Conservation (phyloP, 176 grass and related monocot species). For the Puya raimondii region DNA sequence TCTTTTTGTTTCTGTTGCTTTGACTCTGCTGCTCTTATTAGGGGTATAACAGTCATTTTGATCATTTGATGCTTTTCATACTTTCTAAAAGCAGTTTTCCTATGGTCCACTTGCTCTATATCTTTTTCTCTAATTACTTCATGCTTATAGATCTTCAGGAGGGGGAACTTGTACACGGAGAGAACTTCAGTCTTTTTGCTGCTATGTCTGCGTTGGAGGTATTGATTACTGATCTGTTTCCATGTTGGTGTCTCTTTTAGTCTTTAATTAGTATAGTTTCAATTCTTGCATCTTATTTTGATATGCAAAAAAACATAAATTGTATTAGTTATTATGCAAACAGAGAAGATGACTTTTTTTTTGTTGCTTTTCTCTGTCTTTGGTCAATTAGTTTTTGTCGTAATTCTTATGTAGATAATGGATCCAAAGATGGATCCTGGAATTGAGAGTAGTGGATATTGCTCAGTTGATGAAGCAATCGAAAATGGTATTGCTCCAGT, state of each 20-base stretch:
- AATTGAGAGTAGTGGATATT: conserved; percentile 60
- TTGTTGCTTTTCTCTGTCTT: background rate
- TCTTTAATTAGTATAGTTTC: background rate
- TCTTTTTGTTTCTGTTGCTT: too few species aligned
- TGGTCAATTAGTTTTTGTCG: conserved; percentile 6
- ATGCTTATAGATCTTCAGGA: conserved; percentile 75
- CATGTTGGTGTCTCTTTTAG: background rate
- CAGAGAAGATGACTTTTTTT: background rate
- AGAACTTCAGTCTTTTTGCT: conserved; percentile 96
- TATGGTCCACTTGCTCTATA: background rate
- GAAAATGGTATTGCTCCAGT: conserved; percentile 76
- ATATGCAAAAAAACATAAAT: too few species aligned
- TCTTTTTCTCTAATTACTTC: conserved; percentile 13
- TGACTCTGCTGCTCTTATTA: too few species aligned
- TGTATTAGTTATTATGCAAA: too few species aligned
- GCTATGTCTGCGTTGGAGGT: conserved; percentile 99
- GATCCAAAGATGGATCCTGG: conserved; percentile 99
- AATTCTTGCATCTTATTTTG: background rate
- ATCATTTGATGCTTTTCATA: background rate
- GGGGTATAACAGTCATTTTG: background rate
- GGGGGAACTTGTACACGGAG: conserved; percentile 87
- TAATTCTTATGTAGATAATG: conserved; percentile 69
- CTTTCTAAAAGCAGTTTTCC: background rate
- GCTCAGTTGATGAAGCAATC: conserved; percentile 88
- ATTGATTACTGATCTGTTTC: background rate